Evolutionary conservation across 2,329 filamentous ascomycete genomes (phyloP), one percentile per base, ranked within the genome.

Genomic region (Ophiostoma montium): DNA sequence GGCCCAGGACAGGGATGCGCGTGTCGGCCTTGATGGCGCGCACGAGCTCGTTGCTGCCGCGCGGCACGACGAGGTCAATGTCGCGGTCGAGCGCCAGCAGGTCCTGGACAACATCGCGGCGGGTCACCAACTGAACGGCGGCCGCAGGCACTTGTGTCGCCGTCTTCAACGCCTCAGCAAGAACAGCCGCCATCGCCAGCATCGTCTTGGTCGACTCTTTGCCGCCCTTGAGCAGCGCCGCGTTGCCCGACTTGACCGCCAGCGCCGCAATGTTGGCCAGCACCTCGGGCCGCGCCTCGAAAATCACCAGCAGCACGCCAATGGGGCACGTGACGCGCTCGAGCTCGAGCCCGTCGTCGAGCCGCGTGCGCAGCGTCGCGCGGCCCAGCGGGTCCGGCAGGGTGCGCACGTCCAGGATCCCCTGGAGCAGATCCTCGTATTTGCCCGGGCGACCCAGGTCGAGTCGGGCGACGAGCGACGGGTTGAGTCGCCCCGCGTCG

Each of bases 171-270:
- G 89, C 88, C 39, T 75, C 65, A 1, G 87, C 89, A 59, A 98
- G 94, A 61, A 86, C 83, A 32, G 73, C 76, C 7, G 90, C 86
- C 60, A 98, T 96, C 57, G 88, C 84, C 53, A 88, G 75, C 63
- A 98, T 96, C n/a, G 88, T 95, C 62, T 94, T 80, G 18, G 84
- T 92, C 1, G 89, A 95, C 67, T 98, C 92, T 63, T 95, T 94
- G 55, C 92, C 92, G 53, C 89, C 90, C 72, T 98, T 98, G 53
- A 98, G 72, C 59, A 98, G 96, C 47, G 89, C 92, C 33, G 92
- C 85, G 65, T 98, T 98, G 59, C 88, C 92, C 12, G 90, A 96
- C 65, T 98, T 98, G 66, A 98, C 86, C 35, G 92, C 89, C 21
- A 98, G 74, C 4, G 89, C 86, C 54, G 92, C 88, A 61, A 98